phyloP scores from a whole-genome alignment of 2,329 filamentous ascomycete genomes.

The Paradendryphiella salina region DNA sequence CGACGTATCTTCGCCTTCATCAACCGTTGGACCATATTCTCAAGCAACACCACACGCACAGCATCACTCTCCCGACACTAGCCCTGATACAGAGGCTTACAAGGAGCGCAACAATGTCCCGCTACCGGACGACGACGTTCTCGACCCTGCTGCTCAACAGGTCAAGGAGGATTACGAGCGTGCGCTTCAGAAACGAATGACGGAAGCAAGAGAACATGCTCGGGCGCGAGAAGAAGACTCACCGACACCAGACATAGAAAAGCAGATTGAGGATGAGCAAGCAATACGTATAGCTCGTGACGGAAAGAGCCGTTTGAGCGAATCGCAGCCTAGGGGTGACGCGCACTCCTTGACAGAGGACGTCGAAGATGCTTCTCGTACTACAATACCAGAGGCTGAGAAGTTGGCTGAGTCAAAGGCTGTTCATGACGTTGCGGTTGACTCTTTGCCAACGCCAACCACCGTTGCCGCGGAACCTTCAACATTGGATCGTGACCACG shows the following conservation, averaged over 20 bases:
- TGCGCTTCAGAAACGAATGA: conserved; percentile 55
- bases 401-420: conserved; percentile 16
- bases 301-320: conserved; percentile 34
- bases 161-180: conserved; percentile 60
- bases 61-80: conserved; percentile 72
- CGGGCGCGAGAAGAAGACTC: conserved; percentile 50
- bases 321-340: conserved; percentile 17
- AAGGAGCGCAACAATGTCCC: conserved; percentile 40
- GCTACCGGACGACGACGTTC: conserved; percentile 36
- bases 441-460: conserved; percentile 44
- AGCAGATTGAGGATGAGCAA: conserved; percentile 60
- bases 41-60: conserved; percentile 71
- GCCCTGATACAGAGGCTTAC: conserved; percentile 65
- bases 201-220: conserved; percentile 46
- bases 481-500: conserved; percentile 26
- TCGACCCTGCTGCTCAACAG: conserved; percentile 45
- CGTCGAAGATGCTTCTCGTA: conserved; percentile 24
- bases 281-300: conserved; percentile 45
- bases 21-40: conserved; percentile 70
- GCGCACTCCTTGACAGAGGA: conserved; percentile 30
- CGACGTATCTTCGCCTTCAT: conserved; percentile 59
- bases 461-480: conserved; percentile 41
- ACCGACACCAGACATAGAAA: conserved; percentile 62
- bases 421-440: conserved; percentile 27
- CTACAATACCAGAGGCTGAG: conserved; percentile 8